These are phyloP conservation scores for Nakazawaea pomicola DNA, from an alignment of 805 yeast species.

Conservation along the genomic window DNA sequence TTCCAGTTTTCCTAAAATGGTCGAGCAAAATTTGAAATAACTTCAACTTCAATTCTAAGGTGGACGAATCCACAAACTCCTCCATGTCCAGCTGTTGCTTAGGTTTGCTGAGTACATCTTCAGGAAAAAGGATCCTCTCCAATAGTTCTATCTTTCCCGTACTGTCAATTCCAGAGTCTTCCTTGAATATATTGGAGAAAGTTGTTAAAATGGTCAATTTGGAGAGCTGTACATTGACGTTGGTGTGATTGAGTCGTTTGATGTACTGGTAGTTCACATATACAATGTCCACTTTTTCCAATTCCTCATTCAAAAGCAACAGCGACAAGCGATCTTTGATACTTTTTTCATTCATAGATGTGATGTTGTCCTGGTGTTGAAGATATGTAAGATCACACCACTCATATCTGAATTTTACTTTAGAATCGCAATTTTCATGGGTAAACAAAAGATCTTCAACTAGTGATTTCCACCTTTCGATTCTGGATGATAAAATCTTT, in stretches of 20 bases:
- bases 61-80: slow-evolving; percentile 55
- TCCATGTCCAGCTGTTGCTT: slow-evolving; percentile 47
- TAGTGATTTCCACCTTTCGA: slow-evolving; percentile 43
- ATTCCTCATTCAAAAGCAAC: background rate
- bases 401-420: slow-evolving; percentile 19
- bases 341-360: slow-evolving; percentile 13
- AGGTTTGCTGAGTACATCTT: slow-evolving; percentile 13
- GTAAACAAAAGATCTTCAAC: slow-evolving; percentile 24
- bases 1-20: slow-evolving; percentile 35
- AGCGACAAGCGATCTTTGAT: slow-evolving; percentile 6
- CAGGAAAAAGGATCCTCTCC: slow-evolving; percentile 40
- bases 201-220: slow-evolving; percentile 66
- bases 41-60: slow-evolving; percentile 61
- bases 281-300: slow-evolving; percentile 25
- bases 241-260: slow-evolving; percentile 45
- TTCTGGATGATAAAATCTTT: slow-evolving; percentile 33
- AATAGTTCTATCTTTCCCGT: slow-evolving; percentile 30
- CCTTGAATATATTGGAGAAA: slow-evolving; percentile 47
- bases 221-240: slow-evolving; percentile 58
- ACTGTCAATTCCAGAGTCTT: slow-evolving; percentile 22
- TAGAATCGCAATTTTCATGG: slow-evolving; percentile 2
- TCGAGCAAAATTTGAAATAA: slow-evolving; percentile 72
- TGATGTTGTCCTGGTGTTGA: slow-evolving; percentile 9
- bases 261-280: slow-evolving; percentile 59
- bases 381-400: slow-evolving; percentile 32